These are phyloP conservation scores for Pseudogymnoascus sp. DNA, from an alignment of 2,329 filamentous ascomycete genomes.

Conservation along the genomic window DNA sequence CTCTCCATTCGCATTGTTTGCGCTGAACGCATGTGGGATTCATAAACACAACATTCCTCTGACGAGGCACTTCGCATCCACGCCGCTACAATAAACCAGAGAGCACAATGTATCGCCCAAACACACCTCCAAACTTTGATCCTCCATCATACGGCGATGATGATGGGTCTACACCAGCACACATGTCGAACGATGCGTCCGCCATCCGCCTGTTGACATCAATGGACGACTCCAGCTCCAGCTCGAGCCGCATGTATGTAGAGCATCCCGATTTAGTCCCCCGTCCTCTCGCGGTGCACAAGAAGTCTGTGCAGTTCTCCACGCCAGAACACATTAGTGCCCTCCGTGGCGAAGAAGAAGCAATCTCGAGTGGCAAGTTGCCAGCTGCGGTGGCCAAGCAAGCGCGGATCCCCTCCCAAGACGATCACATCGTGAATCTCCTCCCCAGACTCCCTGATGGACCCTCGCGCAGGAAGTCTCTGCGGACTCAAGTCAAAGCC, in stretches of 20 bases:
- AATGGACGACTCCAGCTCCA: conserved; percentile 40
- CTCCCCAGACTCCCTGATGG: conserved; percentile 46
- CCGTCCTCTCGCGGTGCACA: conserved; percentile 18
- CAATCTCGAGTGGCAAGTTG: conserved; percentile 22
- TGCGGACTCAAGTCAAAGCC: conserved; percentile 15
- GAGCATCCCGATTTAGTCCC: conserved; percentile 15
- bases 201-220: conserved; percentile 55
- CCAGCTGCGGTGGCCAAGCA: conserved; percentile 30
- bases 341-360: conserved; percentile 34
- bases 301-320: conserved; percentile 24
- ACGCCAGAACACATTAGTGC: conserved; percentile 30
- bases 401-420: conserved; percentile 20
- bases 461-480: conserved; percentile 34
- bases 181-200: conserved; percentile 37
- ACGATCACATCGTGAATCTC: conserved; percentile 27
- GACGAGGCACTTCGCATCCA: neutral
- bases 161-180: conserved; percentile 36
- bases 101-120: conserved; percentile 31
- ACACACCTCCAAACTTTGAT: conserved; percentile 42
- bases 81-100: neutral
- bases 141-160: conserved; percentile 48
- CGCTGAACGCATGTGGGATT: neutral
- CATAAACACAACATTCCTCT: conserved; percentile 6
- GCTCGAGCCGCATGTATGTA: conserved; percentile 43
- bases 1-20: neutral